Percentiles rank a stretch among this genome's conserved stretches.
phyloP scores from a whole-genome alignment of 768 basidiomycete genomes.

The Phaeolepiota aurea region DNA sequence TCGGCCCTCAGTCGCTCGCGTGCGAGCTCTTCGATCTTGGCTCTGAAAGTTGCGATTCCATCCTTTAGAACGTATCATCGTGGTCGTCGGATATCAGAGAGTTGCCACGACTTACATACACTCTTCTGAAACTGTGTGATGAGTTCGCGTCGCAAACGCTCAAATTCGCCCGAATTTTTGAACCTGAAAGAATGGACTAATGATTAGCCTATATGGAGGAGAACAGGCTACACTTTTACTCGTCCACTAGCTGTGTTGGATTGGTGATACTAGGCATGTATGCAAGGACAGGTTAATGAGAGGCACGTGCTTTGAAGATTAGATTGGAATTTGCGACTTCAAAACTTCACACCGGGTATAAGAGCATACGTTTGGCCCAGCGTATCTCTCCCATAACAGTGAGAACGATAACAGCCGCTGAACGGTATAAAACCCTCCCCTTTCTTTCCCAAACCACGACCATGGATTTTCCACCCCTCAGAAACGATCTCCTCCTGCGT shows the following conservation, averaged over 20 bases:
- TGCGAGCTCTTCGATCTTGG: constrained; percentile 55
- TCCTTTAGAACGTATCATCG: no score
- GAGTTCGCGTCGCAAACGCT: constrained; percentile 59
- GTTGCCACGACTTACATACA: constrained; percentile 41
- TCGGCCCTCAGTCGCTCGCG: constrained; percentile 47
- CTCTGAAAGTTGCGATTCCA: constrained; percentile 41
- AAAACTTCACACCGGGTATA: not conserved
- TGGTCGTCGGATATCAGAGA: constrained; percentile 1
- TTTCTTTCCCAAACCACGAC: constrained; percentile 23
- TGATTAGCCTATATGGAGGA: not conserved
- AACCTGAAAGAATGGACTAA: constrained; percentile 37
- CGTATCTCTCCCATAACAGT: not conserved
- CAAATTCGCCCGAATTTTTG: constrained; percentile 76
- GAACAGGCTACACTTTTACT: constrained; percentile 25
- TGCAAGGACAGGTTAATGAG: no score
- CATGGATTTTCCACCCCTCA: constrained; percentile 57
- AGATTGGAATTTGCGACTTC: no score
- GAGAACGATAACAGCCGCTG: not conserved
- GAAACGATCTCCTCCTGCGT: constrained; percentile 85
- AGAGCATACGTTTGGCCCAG: not conserved
- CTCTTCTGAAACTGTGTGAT: constrained; percentile 52
- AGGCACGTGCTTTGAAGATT: no score
- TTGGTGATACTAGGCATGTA: no score
- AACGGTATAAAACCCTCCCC: not conserved
- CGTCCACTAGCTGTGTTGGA: constrained; percentile 56